Base-by-base conservation (phyloP, 352 stramenopile species). In the Phytophthora ramorum region DNA sequence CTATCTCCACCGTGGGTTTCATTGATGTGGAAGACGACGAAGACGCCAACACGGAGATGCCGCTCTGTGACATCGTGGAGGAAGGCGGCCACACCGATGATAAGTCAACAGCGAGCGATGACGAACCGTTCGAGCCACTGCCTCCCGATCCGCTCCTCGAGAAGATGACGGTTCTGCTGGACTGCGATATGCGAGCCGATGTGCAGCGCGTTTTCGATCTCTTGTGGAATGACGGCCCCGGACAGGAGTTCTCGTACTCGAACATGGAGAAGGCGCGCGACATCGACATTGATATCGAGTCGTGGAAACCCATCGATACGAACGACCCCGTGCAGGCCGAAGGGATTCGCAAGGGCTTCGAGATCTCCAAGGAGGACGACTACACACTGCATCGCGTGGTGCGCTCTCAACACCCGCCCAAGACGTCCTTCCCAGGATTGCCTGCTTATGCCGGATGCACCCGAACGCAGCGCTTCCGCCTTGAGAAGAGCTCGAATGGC, bases 131-230 rank as follows among this genome's bases (percentile, higher is more conserved):
- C 32, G 79, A 87, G 56, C 78, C 81, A 2, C 67, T 90, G 10
- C 61, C 83, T 5, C 77, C 79, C 0, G 85, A 93, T 44, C 54
- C 67, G 24, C 63, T 78, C 19, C 68, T 93, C 2, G 49, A 73
- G 5, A 87, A 89, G 20, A 92, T 87, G 78, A 89, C 81, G 1
- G 59, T 83, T 16, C 55, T 94, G 10, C 26, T 94, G 35, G 85
- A 94, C 59, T 91, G 81, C 19, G 85, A 94, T 38, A 37, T 94
- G 53, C 78, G 73, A 4, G 79, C 77, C 8, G 79, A 92, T 45
- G 75, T 91, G 3, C 80, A 86, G 34, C 65, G 66, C 30, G 76
- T 90, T 19, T 92, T 91, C 51, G 83, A 94, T 47, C 40, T 82
- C 17, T 74, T 94, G 10, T 92, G 83, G 79, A 81, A 84, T 35